Evolutionary conservation across 352 stramenopile species (phyloP), one percentile per base, ranked within the genome.

Genomic region (Thalassiosira hispida): DNA sequence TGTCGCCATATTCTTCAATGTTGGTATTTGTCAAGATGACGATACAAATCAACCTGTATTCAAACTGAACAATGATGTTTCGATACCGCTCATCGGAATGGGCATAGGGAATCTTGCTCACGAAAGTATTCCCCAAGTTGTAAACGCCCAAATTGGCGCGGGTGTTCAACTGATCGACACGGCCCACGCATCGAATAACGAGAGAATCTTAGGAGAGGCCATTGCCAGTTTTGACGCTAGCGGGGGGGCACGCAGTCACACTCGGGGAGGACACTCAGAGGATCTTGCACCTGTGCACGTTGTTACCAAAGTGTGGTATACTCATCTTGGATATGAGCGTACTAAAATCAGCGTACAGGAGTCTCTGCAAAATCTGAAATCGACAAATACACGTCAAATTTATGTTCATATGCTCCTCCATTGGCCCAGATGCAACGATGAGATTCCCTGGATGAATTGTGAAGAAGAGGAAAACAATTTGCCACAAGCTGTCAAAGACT

Each of bases 251-350:
- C 7, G 20, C 52, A 46, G 42, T 62, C 9, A 67, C 23, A 67
- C 51, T 18, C 29, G 68, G 27, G 31, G 68, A 53, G 66, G 73
- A 23, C 14, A 46, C 18, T 29, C 33, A 23, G 22, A 20, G 29
- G 14, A 33, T 29, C 6, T 2, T 9, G 61, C 52, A 20, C 75
- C 75, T n/a, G 59, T 93, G n/a, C 83, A 92, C 33, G 75, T 94
- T 2, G 76, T 94, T 1, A 93, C 89, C 8, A 94, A 94, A 64
- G 86, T 94, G 12, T 94, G 89, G 89, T 94, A 93, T 49, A 93
- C 89, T 46, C 66, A 93, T 60, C 73, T 94, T 1, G 87, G 87
- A 40, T 93, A 94, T 59, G 82, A 90, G 52, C 74, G 89, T 18
- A 94, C 89, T 1, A 90, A 79, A 62, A 40, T 92, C 14, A 81